These are phyloP conservation scores for Neohortaea acidophila DNA, from an alignment of 495 filamentous ascomycete genomes.

Conservation along the genomic window DNA sequence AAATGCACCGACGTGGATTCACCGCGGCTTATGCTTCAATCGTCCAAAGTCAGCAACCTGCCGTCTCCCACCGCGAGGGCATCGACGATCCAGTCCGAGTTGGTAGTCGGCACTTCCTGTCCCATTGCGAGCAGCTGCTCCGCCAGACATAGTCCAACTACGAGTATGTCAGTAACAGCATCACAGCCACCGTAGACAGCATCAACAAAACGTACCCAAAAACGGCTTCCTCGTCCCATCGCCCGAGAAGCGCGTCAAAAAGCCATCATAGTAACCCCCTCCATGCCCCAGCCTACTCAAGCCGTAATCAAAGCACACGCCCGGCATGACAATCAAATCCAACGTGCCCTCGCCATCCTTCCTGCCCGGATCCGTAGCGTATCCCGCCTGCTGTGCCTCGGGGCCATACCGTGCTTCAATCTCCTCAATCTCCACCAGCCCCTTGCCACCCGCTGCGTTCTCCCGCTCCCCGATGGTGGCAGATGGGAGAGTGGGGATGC, in stretches of 20 bases:
- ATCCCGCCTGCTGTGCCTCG: no score
- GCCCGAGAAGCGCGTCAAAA: slow-evolving; percentile 51
- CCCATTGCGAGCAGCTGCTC: slow-evolving; percentile 62
- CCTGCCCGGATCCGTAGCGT: neutral
- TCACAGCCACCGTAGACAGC: slow-evolving; percentile 6
- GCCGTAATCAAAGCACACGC: slow-evolving; percentile 72
- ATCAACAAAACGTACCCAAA: slow-evolving; percentile 36
- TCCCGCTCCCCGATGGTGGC: slow-evolving; percentile 45
- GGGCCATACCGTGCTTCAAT: neutral
- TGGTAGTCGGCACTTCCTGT: slow-evolving; percentile 49
- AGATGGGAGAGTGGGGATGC: slow-evolving; percentile 64
- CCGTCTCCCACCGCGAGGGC: slow-evolving; percentile 48
- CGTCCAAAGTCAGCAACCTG: slow-evolving; percentile 14
- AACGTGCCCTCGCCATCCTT: slow-evolving; percentile 38
- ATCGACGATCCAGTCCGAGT: slow-evolving; percentile 52
- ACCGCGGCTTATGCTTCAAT: neutral
- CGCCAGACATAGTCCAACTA: slow-evolving; percentile 68
- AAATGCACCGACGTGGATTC: neutral
- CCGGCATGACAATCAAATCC: slow-evolving; percentile 83
- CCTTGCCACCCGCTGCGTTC: slow-evolving; percentile 49
- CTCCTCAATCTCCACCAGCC: slow-evolving; percentile 13
- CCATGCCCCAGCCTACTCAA: slow-evolving; percentile 80
- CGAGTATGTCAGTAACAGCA: neutral
- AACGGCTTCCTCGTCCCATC: slow-evolving; percentile 42
- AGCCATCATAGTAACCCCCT: slow-evolving; percentile 93